phyloP scores from a whole-genome alignment of 1,284 basidiomycete genomes.

The Sanghuangporus weigelae region DNA sequence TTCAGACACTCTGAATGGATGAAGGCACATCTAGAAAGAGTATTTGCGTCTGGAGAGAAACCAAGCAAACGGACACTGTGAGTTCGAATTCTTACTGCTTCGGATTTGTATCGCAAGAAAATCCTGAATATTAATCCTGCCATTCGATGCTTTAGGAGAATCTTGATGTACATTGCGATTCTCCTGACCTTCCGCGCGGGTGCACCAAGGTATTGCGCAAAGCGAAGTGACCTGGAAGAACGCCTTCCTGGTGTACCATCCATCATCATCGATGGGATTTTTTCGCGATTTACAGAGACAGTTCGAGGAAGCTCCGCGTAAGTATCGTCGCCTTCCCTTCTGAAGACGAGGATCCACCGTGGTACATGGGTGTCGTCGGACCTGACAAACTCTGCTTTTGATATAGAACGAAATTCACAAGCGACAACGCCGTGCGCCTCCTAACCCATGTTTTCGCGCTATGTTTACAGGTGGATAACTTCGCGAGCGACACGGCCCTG shows the following conservation, averaged over 20 bases:
- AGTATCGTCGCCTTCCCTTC: conserved; percentile 22
- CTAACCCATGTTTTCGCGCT: conserved; percentile 76
- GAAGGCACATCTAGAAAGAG: conserved; percentile 47
- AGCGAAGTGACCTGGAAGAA: conserved; percentile 47
- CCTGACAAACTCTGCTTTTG: too few relatives aligned
- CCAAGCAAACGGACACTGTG: conserved; percentile 58
- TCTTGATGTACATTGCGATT: conserved; percentile 72
- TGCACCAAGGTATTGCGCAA: conserved; percentile 34
- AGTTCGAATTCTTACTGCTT: conserved; percentile 22
- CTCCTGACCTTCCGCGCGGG: conserved; percentile 66
- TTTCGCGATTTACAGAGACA: conserved; percentile 77
- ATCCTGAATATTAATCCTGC: neutral
- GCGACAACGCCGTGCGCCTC: conserved; percentile 63
- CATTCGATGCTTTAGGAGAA: conserved; percentile 46
- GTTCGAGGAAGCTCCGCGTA: conserved; percentile 59
- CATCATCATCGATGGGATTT: conserved; percentile 65
- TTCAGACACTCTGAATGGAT: conserved; percentile 65
- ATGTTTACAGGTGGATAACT: conserved; percentile 75
- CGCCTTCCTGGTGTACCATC: conserved; percentile 56
- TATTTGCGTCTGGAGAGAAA: conserved; percentile 30
- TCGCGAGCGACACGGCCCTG: conserved; percentile 58
- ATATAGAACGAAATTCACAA: conserved; percentile 60
- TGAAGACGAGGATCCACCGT: too few relatives aligned
- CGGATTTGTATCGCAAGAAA: neutral
- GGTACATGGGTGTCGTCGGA: too few relatives aligned